phyloP scores from a whole-genome alignment of 2,329 filamentous ascomycete genomes.

The Hypoxylon sp. region DNA sequence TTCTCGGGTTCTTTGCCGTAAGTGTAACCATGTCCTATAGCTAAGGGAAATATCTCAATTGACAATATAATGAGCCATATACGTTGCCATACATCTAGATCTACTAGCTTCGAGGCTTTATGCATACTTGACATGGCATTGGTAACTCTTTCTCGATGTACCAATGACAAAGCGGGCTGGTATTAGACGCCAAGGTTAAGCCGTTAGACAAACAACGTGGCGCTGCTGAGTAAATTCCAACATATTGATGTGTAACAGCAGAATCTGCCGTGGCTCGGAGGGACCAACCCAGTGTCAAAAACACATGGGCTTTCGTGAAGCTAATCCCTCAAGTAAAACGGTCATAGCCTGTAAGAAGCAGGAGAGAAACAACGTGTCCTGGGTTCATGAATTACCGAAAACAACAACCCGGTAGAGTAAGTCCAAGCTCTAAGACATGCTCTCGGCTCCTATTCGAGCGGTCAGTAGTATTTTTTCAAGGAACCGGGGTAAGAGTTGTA shows the following conservation, averaged over 20 bases:
- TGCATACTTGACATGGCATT: conserved; percentile 12
- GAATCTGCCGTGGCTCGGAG: conserved; percentile 6
- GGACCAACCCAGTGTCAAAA: conserved; percentile 12
- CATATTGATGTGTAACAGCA: conserved; percentile 15
- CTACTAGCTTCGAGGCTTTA: conserved; percentile 12
- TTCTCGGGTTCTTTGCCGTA: conserved; percentile 40
- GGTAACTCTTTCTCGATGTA: conserved; percentile 20
- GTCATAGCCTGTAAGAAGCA: conserved; percentile 45
- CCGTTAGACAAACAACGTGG: conserved; percentile 30
- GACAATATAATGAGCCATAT: conserved; percentile 13
- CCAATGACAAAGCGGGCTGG: conserved; percentile 19
- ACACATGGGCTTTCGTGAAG: conserved; percentile 15
- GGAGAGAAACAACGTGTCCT: conserved; percentile 45
- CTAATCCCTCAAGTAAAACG: conserved; percentile 22
- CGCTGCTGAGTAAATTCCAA: conserved; percentile 18
- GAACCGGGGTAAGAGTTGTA: conserved; percentile 20
- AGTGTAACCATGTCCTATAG: conserved; percentile 13
- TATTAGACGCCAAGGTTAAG: conserved; percentile 12
- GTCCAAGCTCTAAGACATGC: conserved; percentile 2
- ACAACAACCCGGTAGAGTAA: conserved; percentile 16
- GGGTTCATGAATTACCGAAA: conserved; percentile 32
- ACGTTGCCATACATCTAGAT: conserved; percentile 16
- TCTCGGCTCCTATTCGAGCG: conserved; percentile 24
- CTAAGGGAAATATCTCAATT: conserved; percentile 17
- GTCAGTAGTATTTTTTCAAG: conserved; percentile 26